These are phyloP conservation scores for Colletotrichum sidae DNA, from an alignment of 2,329 filamentous ascomycete species.

Conservation along the genomic window DNA sequence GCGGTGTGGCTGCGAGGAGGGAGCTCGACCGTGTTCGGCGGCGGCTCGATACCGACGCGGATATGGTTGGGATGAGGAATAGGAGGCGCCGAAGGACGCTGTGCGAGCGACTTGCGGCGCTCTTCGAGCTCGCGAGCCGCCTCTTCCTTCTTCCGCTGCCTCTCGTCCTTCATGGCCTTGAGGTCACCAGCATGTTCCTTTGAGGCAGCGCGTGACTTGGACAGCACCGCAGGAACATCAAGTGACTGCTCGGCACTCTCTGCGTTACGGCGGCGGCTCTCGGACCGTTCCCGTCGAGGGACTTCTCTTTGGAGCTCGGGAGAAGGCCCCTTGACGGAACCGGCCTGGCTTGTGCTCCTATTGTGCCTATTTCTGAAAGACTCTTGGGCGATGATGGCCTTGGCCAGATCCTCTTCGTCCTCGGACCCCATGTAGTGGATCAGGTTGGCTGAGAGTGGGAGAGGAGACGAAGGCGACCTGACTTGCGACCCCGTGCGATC, in stretches of 20 bases:
- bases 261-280: slow-evolving; percentile 50
- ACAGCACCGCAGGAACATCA: slow-evolving; percentile 44
- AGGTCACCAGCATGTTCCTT: slow-evolving; percentile 66
- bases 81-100: slow-evolving; percentile 80
- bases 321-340: slow-evolving; percentile 48
- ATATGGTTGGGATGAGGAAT: slow-evolving; percentile 80
- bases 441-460: slow-evolving; percentile 76
- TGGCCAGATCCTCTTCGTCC: slow-evolving; percentile 73
- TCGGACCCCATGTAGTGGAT: slow-evolving; percentile 67
- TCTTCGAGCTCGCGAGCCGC: slow-evolving; percentile 90
- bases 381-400: slow-evolving; percentile 65
- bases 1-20: slow-evolving; percentile 73
- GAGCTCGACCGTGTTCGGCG: slow-evolving; percentile 54
- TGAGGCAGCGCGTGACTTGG: slow-evolving; percentile 51
- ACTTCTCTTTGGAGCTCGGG: slow-evolving; percentile 46
- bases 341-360: slow-evolving; percentile 60
- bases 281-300: slow-evolving; percentile 51
- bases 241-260: slow-evolving; percentile 44
- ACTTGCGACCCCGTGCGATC: slow-evolving; percentile 68
- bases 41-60: slow-evolving; percentile 42
- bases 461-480: slow-evolving; percentile 83
- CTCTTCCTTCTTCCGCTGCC: slow-evolving; percentile 76
- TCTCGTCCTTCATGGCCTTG: slow-evolving; percentile 68
- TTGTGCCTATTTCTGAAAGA: slow-evolving; percentile 66
- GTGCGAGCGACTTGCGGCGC: slow-evolving; percentile 83